Base-by-base conservation (phyloP, 2,329 filamentous ascomycete species). In the Pseudofabraea citricarpa region DNA sequence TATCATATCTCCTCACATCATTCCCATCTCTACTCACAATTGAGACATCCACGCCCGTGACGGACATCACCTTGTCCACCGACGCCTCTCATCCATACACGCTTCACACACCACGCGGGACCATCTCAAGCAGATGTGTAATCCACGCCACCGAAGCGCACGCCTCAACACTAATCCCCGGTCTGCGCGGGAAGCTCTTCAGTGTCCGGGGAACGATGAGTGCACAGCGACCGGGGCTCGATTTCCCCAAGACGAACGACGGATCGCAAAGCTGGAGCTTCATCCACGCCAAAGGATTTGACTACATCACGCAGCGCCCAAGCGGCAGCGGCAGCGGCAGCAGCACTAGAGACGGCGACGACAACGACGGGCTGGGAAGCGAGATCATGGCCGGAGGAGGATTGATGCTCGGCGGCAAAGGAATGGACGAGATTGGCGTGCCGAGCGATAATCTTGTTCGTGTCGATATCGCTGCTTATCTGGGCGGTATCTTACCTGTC, bases 301-400 rank as follows among this genome's bases (percentile, higher is more conserved):
- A 85, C 47, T 86, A 86, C 60, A 76, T 85, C 68, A 75, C 85
- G 3, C 70, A 75, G 2, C 60, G 67, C 40, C 62, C 72, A 1
- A n/a, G n/a, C n/a, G n/a, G n/a, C n/a, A n/a, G n/a, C n/a, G n/a
- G n/a, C n/a, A n/a, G n/a, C n/a, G n/a, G n/a, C n/a, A n/a, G n/a
- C n/a, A n/a, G n/a, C n/a, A n/a, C n/a, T n/a, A n/a, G n/a, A n/a
- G n/a, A n/a, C n/a, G 56, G 56, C 21, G 21, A 46, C 24, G 27
- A 46, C 23, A 22, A 6, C 1, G 53, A 62, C n/a, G 57, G 59
- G 2, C 32, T 49, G 2, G 53, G 59, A 0, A 65, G 70, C 1
- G 70, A 77, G 44, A 58, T 81, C 46, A 73, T 81, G 70, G 56
- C 76, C 2, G 75, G 77, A 2, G 77, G 77, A 0, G 77, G 35